A percentile compares a stretch with the other conserved stretches of the same genome.
Conservation (phyloP, 2,329 filamentous ascomycete species). For the Chaetomiaceae sp. region DNA sequence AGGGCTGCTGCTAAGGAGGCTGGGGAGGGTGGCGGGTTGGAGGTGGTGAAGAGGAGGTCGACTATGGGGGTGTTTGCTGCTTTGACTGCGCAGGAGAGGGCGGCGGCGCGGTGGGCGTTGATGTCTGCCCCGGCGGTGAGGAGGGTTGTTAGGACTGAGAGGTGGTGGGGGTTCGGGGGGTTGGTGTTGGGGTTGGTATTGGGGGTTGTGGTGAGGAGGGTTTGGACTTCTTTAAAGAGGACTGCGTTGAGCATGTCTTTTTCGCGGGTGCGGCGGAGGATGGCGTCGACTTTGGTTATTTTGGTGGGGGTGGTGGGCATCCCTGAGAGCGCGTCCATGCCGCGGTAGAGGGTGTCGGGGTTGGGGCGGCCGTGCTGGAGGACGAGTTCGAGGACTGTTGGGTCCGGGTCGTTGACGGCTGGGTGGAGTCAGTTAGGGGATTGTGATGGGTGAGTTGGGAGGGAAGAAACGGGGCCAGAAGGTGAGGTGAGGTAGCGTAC, state of each 20-base stretch:
- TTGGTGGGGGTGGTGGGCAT: constrained; percentile 43
- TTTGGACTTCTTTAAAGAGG: constrained; percentile 48
- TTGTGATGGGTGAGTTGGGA: no score
- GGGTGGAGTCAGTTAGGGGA: constrained; percentile 17
- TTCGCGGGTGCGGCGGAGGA: constrained; percentile 41
- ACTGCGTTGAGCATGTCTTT: constrained; percentile 41
- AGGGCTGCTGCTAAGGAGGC: constrained; percentile 46
- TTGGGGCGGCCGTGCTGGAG: constrained; percentile 43
- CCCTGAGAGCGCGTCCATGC: constrained; percentile 39
- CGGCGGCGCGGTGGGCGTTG: constrained; percentile 48
- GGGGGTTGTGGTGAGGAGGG: constrained; percentile 38
- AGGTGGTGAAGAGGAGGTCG: constrained; percentile 43
- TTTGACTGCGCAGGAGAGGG: constrained; percentile 47
- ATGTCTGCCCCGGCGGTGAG: constrained; percentile 49
- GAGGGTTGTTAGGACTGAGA: constrained; percentile 43
- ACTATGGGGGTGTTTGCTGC: constrained; percentile 41
- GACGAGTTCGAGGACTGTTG: constrained; percentile 44
- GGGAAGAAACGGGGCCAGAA: no score
- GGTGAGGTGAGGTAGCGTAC: no score
- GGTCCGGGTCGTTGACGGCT: constrained; percentile 42
- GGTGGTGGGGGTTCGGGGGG: constrained; percentile 34
- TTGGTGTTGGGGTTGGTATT: no score
- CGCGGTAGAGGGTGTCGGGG: constrained; percentile 39
- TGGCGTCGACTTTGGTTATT: constrained; percentile 43
- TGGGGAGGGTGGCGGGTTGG: constrained; percentile 30